Base-by-base conservation (phyloP, 768 basidiomycete genomes). In the Ramaria rubella region DNA sequence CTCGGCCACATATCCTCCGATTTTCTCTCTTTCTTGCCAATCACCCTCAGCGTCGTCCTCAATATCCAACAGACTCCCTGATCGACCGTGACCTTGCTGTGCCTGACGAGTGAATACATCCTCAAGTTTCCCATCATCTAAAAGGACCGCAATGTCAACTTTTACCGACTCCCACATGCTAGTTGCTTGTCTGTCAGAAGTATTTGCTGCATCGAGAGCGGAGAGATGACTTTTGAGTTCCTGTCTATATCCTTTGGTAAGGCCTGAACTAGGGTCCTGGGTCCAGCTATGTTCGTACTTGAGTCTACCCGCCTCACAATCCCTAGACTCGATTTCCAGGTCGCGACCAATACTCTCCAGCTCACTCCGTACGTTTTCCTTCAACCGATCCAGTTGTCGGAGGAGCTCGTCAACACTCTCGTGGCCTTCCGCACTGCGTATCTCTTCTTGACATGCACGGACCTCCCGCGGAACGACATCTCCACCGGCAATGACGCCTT, bases 281-380 rank as follows among this genome's bases (percentile, higher is more conserved):
- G 86, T 84, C 86, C 91, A 97, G 27, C 81, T 68, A 61, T 93
- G 86, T 29, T 86, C 86, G 68, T 91, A 94, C 69, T 87, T 87
- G 64, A 93, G 86, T 55, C 94, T 76, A 83, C 86, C 82, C 49
- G 79, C 75, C 70, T 99, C 95, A 70, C 94, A 97, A 46, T 94
- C 92, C 61, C 83, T 75, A 31, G 82, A 84, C 70, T 98, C 96
- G 36, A 73, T 71, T 15, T 96, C 94, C 38, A 99, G 72, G 48
- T 92, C 83, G 3, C 77, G 72, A 2, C 78, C 75, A 38, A 86
- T 69, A 21, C 70, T 67, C 8, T 90, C 82, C 42, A 99, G 74
- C 40, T 86, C 85, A 9, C 69, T 64, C 55, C 73, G 74, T 14
- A 87, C 86, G 14, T 66, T 69, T 15, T 73, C 76, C 65, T 86